Conservation (phyloP, 768 basidiomycete species). For the Lactifluus rugatus region DNA sequence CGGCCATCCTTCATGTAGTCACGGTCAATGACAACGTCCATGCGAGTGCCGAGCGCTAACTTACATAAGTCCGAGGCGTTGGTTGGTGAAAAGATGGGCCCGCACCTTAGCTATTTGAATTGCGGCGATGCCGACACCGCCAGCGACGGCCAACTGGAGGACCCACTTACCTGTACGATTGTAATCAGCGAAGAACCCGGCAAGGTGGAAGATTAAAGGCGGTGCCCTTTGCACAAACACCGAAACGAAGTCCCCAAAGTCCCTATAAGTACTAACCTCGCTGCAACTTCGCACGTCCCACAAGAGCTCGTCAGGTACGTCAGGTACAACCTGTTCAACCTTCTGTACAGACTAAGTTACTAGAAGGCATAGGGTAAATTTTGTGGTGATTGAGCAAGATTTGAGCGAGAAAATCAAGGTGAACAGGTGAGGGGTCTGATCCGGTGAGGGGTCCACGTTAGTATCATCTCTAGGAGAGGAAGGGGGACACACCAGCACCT, state of each 20-base stretch:
- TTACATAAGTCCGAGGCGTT: neutral
- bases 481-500: conserved; percentile 55
- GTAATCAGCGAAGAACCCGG: neutral
- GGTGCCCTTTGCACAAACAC: too few species aligned
- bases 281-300: conserved; percentile 73
- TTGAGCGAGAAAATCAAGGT: too few species aligned
- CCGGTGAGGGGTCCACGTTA: too few species aligned
- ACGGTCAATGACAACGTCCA: conserved; percentile 76
- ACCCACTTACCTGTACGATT: conserved; percentile 66
- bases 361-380: too few species aligned
- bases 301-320: conserved; percentile 87
- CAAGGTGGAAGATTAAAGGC: too few species aligned
- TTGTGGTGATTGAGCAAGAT: too few species aligned
- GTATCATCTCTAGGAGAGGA: too few species aligned
- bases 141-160: conserved; percentile 88
- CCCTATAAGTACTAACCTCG: conserved; percentile 37
- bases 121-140: conserved; percentile 86
- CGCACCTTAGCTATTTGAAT: conserved; percentile 82
- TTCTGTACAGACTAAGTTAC: neutral
- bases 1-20: conserved; percentile 71
- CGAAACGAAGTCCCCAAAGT: too few species aligned
- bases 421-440: too few species aligned
- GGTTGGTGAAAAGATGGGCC: neutral
- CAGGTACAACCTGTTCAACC: conserved; percentile 46
- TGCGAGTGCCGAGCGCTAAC: conserved; percentile 82